phyloP scores from a whole-genome alignment of 805 yeast genomes.

The Suhomyces tanzawaensis region DNA sequence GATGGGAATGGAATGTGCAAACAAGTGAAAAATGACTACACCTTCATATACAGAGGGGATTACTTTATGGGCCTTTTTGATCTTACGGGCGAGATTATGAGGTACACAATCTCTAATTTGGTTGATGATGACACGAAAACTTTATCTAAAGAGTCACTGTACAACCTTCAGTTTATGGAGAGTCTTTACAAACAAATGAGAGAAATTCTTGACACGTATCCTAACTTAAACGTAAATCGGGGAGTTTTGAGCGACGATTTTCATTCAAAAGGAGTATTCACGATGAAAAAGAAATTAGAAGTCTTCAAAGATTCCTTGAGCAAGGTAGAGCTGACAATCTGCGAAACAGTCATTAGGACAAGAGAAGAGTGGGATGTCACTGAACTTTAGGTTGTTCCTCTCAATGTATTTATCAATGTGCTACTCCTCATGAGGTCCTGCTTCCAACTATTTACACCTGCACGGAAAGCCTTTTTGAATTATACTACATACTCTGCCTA shows the following conservation, averaged over 20 bases:
- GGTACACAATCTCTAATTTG: constrained; percentile 33
- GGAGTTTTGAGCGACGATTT: constrained; percentile 16
- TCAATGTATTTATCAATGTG: no score
- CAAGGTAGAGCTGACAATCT: constrained; percentile 22
- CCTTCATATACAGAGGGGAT: constrained; percentile 23
- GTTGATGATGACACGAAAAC: constrained; percentile 9
- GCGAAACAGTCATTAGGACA: constrained; percentile 21
- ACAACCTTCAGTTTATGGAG: constrained; percentile 17
- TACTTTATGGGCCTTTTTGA: constrained; percentile 42
- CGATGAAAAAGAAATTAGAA: constrained; percentile 21
- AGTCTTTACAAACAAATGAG: constrained; percentile 10
- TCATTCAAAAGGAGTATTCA: constrained; percentile 8
- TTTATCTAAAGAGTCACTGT: constrained; percentile 10
- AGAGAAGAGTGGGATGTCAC: no score
- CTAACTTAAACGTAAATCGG: constrained; percentile 15
- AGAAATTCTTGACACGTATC: constrained; percentile 15
- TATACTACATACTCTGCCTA: no score
- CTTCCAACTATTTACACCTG: no score
- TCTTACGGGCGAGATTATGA: constrained; percentile 42
- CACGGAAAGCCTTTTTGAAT: no score
- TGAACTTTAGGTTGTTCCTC: no score
- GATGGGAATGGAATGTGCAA: no score
- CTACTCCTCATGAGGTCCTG: no score
- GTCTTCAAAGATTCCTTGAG: constrained; percentile 21
- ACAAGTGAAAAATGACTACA: not conserved